Conservation (phyloP, 2,329 filamentous ascomycete species). For the Xylaria polymorpha region DNA sequence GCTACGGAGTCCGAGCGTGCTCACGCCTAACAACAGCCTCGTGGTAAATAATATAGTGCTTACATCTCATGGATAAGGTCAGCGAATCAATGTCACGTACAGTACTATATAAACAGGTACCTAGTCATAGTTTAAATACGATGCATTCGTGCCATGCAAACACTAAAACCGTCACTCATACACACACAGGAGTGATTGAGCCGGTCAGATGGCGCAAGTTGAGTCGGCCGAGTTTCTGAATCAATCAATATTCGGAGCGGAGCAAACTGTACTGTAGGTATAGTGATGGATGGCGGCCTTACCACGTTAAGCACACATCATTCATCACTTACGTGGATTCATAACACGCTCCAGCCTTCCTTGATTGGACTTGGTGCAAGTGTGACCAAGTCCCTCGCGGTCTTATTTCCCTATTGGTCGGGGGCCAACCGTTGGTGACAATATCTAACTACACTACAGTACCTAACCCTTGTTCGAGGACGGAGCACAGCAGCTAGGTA, state of each 20-base stretch:
- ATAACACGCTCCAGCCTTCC: conserved; percentile 20
- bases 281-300: conserved; percentile 6
- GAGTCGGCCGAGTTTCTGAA: conserved; percentile 17
- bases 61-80: not conserved
- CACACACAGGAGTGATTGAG: not conserved
- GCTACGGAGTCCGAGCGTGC: conserved; percentile 30
- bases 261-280: too few species aligned
- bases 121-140: conserved; percentile 3
- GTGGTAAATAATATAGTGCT: conserved; percentile 7
- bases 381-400: conserved; percentile 26
- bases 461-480: conserved; percentile 35
- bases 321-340: not conserved
- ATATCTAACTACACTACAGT: too few species aligned
- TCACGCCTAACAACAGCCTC: conserved; percentile 12
- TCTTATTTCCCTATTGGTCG: conserved; percentile 36
- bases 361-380: conserved; percentile 13
- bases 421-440: conserved; percentile 17
- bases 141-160: conserved; percentile 32
- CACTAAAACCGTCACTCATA: conserved; percentile 24
- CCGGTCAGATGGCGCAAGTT: conserved; percentile 19
- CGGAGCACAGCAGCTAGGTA: conserved; percentile 36
- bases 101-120: conserved; percentile 12
- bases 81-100: conserved; percentile 1
- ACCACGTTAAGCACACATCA: conserved; percentile 18
- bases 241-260: conserved; percentile 32